phyloP scores from a whole-genome alignment of 306 rosid species.

The Trifolium subterraneum region DNA sequence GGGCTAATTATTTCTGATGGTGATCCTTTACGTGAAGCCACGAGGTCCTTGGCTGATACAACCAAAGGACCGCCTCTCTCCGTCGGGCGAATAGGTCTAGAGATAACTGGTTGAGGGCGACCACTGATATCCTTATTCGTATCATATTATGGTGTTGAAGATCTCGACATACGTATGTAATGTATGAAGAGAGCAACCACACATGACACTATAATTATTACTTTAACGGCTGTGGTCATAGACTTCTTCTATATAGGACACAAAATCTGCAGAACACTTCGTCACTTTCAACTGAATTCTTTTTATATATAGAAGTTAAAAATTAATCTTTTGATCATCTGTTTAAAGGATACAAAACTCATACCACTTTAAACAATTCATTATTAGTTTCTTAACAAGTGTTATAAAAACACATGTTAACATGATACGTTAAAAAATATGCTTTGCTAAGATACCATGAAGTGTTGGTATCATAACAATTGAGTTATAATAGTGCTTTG shows the following conservation, averaged over 20 bases:
- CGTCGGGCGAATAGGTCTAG: constrained; percentile 54
- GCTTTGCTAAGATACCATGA: no score
- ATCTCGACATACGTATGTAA: constrained; percentile 74
- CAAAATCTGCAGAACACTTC: no score
- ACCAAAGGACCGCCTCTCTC: constrained; percentile 67
- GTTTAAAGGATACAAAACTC: no score
- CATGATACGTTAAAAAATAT: no score
- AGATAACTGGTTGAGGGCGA: constrained; percentile 55
- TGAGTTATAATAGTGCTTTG: no score
- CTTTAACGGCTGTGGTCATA: constrained; percentile 72
- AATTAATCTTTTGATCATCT: no score
- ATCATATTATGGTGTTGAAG: constrained; percentile 54
- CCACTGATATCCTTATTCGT: constrained; percentile 53
- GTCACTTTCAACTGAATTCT: no score
- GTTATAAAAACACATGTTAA: no score
- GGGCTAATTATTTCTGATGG: constrained; percentile 72
- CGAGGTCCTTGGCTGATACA: constrained; percentile 88
- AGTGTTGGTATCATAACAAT: no score
- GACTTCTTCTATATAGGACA: constrained; percentile 42
- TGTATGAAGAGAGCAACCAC: constrained; percentile 76
- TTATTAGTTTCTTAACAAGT: no score
- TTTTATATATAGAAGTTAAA: no score
- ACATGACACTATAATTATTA: constrained; percentile 85
- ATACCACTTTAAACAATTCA: no score
- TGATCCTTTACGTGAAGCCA: constrained; percentile 73